phyloP scores from a whole-genome alignment of 768 basidiomycete species.

The Tulasnella sp. region DNA sequence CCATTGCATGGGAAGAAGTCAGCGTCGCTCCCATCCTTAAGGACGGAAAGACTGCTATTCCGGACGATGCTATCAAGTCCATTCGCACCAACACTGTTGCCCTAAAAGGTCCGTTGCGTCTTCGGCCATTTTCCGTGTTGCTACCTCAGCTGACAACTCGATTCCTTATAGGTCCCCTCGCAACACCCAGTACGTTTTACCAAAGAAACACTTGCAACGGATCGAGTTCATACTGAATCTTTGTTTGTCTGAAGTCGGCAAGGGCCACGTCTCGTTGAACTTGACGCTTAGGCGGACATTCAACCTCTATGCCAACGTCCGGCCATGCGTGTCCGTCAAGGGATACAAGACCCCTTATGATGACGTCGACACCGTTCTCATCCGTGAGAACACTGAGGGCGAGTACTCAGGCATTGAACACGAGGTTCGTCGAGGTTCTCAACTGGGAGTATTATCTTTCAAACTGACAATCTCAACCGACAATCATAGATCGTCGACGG shows the following conservation, averaged over 20 bases:
- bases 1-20: conserved; percentile 99
- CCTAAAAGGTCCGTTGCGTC: conserved; percentile 70
- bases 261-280: conserved; percentile 98
- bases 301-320: conserved; percentile 97
- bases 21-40: conserved; percentile 91
- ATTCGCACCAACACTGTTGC: conserved; percentile 98
- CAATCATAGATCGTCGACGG: conserved; percentile 79
- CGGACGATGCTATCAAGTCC: conserved; percentile 81
- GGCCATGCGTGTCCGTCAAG: conserved; percentile 91
- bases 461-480: neutral
- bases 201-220: neutral
- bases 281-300: conserved; percentile 95
- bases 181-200: conserved; percentile 80
- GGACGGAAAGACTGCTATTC: conserved; percentile 95
- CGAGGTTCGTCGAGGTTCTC: conserved; percentile 56
- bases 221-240: neutral
- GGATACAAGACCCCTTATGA: conserved; percentile 99
- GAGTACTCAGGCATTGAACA: conserved; percentile 99
- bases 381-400: conserved; percentile 99
- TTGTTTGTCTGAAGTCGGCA: conserved; percentile 63
- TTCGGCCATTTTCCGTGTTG: neutral
- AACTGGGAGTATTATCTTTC: neutral
- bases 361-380: conserved; percentile 95
- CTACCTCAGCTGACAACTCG: neutral
- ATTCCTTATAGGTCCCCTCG: conserved; percentile 70